phyloP scores from a whole-genome alignment of 2,329 filamentous ascomycete genomes.

The Pestalotiopsis sp. region DNA sequence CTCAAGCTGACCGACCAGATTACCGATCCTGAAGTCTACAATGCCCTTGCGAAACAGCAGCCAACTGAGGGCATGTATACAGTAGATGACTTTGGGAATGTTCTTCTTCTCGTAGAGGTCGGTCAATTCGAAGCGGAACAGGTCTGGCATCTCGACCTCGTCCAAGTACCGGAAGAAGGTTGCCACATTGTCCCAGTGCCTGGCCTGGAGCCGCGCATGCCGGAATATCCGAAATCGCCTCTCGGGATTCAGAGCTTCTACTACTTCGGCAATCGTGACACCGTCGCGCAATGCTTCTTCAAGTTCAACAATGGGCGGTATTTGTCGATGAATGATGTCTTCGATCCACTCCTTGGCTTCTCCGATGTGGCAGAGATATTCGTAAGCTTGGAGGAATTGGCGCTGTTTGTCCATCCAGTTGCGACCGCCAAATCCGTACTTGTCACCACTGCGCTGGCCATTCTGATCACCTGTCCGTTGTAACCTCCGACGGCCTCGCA shows the following conservation, averaged over 20 bases:
- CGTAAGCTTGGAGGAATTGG: slow-evolving; percentile 94
- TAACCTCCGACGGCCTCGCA: slow-evolving; percentile 81
- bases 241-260: slow-evolving; percentile 83
- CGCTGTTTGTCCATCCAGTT: slow-evolving; percentile 99
- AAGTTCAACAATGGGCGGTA: slow-evolving; percentile 90
- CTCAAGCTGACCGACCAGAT: slow-evolving; percentile 92
- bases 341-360: slow-evolving; percentile 99
- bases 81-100: slow-evolving; percentile 98
- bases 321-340: slow-evolving; percentile 42
- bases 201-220: slow-evolving; percentile 82
- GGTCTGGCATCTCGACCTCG: slow-evolving; percentile 87
- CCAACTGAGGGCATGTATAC: slow-evolving; percentile 96
- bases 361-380: slow-evolving; percentile 98
- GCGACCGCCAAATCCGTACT: slow-evolving; percentile 75
- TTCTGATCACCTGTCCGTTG: slow-evolving; percentile 68
- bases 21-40: slow-evolving; percentile 93
- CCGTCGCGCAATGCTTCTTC: slow-evolving; percentile 93
- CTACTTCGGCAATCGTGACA: slow-evolving; percentile 91
- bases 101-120: slow-evolving; percentile 99
- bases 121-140: slow-evolving; percentile 96
- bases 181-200: slow-evolving; percentile 97
- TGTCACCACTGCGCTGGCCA: slow-evolving; percentile 47
- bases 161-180: slow-evolving; percentile 94
- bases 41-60: slow-evolving; percentile 94
- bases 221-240: slow-evolving; percentile 81